Evolutionary conservation across 106 monocot species (phyloP), one percentile per base, ranked within the genome.

Genomic region (Ottelia alismoides): DNA sequence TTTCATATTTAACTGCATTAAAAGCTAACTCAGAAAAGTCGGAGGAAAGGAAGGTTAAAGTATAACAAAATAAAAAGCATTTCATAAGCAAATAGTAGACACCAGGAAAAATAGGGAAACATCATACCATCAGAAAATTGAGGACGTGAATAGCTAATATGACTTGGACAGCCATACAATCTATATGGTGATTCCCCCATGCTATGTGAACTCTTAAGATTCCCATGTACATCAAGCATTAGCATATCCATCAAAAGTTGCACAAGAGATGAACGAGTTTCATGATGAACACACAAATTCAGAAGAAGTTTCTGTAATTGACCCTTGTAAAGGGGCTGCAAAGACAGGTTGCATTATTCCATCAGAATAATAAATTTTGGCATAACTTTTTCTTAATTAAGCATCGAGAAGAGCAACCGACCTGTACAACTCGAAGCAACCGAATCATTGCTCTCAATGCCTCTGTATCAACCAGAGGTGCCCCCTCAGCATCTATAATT

Each of bases 361-460:
- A n/a, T n/a, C n/a, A n/a, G n/a, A n/a, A n/a, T n/a, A n/a, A n/a
- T n/a, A n/a, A n/a, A n/a, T n/a, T n/a, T n/a, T n/a, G n/a, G n/a
- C n/a, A n/a, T n/a, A n/a, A n/a, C n/a, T n/a, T n/a, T n/a, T n/a
- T n/a, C n/a, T n/a, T n/a, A n/a, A n/a, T n/a, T n/a, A n/a, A n/a
- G n/a, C n/a, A n/a, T n/a, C n/a, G n/a, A n/a, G n/a, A n/a, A n/a
- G n/a, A n/a, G n/a, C 10, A 43, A 43, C 16, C 69, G 76, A 99
- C 98, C 85, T 99, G 98, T 59, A 83, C 90, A 63, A 99, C 72
- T 44, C 90, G 86, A 55, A 99, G 86, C 65, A 99, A 65, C 54
- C 90, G 79, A 66, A 99, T 66, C 63, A 99, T 51, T 20, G 90
- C 82, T 83, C 81, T 99, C 35, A 99, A 65, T 55, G 72, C 79